Conservation (phyloP, 2,329 filamentous ascomycete genomes). For the Aspergillus sp. region DNA sequence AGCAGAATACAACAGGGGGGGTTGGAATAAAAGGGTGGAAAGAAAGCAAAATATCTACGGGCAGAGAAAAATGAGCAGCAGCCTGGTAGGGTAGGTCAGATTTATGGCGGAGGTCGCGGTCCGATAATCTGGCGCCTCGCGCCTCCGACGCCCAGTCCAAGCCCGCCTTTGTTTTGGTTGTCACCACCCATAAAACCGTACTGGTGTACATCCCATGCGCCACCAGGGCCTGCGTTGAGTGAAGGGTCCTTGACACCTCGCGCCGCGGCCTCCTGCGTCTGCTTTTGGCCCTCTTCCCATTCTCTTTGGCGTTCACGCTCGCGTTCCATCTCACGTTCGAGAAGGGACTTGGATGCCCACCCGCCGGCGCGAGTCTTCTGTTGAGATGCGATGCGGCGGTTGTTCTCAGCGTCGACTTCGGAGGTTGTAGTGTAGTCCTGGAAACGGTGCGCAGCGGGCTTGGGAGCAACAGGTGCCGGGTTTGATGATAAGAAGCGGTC, state of each 20-base stretch:
- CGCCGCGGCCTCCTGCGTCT: constrained; percentile 47
- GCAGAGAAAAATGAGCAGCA: background rate
- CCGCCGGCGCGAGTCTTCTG: constrained; percentile 59
- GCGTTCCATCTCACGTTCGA: constrained; percentile 67
- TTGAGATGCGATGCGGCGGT: constrained; percentile 55
- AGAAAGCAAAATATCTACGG: background rate
- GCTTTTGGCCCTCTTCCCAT: constrained; percentile 63
- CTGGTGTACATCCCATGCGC: constrained; percentile 63
- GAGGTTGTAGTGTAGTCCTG: constrained; percentile 52
- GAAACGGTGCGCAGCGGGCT: constrained; percentile 41
- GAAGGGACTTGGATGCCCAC: constrained; percentile 62
- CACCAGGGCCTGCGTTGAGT: constrained; percentile 49
- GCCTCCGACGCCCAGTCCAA: constrained; percentile 54
- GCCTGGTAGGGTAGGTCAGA: background rate
- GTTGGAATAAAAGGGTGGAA: background rate
- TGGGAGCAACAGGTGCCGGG: constrained; percentile 46
- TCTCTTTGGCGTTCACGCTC: constrained; percentile 64
- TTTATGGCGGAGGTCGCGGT: constrained; percentile 52
- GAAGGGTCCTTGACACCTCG: constrained; percentile 41
- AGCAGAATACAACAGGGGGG: background rate
- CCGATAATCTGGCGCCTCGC: constrained; percentile 63
- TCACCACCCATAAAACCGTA: constrained; percentile 65
- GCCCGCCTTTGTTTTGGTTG: constrained; percentile 57
- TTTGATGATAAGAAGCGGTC: constrained; percentile 58
- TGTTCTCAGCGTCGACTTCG: constrained; percentile 58